A percentile compares a stretch with the other conserved stretches of the same genome.
Conservation (phyloP, 805 yeast genomes). For the Saturnispora quitensis region DNA sequence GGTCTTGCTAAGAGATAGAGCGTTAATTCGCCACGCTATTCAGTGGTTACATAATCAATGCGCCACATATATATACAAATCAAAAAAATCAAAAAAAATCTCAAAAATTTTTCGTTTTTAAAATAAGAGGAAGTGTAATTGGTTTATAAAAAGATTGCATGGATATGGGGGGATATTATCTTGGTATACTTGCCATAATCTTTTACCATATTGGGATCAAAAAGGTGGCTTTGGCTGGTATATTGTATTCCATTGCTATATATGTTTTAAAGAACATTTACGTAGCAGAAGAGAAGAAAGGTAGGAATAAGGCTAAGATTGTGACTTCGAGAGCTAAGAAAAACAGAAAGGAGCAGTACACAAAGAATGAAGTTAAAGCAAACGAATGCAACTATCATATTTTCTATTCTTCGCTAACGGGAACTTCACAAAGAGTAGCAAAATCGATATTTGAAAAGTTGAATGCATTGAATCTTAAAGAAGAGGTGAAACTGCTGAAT, state of each 20-base stretch:
- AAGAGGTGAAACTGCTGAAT: constrained; percentile 48
- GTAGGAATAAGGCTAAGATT: constrained; percentile 1
- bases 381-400: constrained; percentile 51
- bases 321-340: neutral
- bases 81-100: neutral
- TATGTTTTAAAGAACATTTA: neutral
- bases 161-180: neutral
- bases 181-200: neutral
- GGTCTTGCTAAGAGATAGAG: neutral
- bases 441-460: constrained; percentile 36
- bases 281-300: neutral
- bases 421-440: constrained; percentile 60
- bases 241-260: neutral
- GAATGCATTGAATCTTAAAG: constrained; percentile 18
- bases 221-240: neutral
- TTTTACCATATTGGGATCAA: neutral
- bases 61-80: neutral
- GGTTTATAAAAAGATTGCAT: neutral
- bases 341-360: constrained; percentile 5
- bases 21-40: neutral
- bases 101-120: neutral
- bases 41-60: neutral
- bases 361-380: constrained; percentile 21
- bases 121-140: neutral
- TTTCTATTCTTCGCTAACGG: constrained; percentile 81